A percentile compares a stretch with the other conserved stretches of the same genome.
Conservation (phyloP, 2,329 filamentous ascomycete species). For the Aspergillus sp. region DNA sequence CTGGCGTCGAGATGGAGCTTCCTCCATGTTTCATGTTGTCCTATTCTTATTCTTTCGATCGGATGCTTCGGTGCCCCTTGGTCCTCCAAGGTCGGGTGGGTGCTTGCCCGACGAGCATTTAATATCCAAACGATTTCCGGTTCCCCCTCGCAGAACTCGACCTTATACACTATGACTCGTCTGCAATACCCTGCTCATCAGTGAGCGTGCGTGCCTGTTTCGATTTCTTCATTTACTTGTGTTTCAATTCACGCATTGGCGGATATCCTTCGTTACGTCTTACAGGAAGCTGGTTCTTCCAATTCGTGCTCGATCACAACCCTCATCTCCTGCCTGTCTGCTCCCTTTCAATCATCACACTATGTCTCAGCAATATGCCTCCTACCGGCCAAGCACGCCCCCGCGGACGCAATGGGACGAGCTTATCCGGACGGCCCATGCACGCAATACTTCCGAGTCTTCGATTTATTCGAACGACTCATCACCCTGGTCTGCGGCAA, state of each 20-base stretch:
- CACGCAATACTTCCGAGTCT: constrained; percentile 62
- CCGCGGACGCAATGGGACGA: constrained; percentile 36
- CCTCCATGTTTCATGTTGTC: constrained; percentile 40
- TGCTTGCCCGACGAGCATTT: constrained; percentile 31
- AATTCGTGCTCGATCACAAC: background rate
- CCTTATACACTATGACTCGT: constrained; percentile 20
- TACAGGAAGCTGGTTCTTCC: constrained; percentile 26
- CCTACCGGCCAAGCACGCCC: constrained; percentile 45
- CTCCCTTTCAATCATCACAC: constrained; percentile 13
- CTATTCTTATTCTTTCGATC: constrained; percentile 25
- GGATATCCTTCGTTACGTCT: constrained; percentile 13
- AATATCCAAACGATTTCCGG: constrained; percentile 36
- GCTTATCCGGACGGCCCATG: constrained; percentile 44
- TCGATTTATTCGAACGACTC: constrained; percentile 67
- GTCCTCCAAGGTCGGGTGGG: constrained; percentile 20
- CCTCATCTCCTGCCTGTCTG: background rate
- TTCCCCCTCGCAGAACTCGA: constrained; percentile 15
- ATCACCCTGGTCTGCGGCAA: constrained; percentile 66
- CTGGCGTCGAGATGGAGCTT: constrained; percentile 32
- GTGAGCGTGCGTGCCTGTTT: constrained; percentile 17
- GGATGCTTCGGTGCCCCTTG: constrained; percentile 21
- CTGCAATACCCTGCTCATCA: constrained; percentile 15
- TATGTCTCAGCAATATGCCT: constrained; percentile 43
- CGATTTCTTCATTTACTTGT: constrained; percentile 10
- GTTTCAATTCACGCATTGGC: constrained; percentile 14